A percentile compares a stretch with the other conserved stretches of the same genome.
phyloP scores from a whole-genome alignment of 352 stramenopile genomes.

The Phytophthora meadii region DNA sequence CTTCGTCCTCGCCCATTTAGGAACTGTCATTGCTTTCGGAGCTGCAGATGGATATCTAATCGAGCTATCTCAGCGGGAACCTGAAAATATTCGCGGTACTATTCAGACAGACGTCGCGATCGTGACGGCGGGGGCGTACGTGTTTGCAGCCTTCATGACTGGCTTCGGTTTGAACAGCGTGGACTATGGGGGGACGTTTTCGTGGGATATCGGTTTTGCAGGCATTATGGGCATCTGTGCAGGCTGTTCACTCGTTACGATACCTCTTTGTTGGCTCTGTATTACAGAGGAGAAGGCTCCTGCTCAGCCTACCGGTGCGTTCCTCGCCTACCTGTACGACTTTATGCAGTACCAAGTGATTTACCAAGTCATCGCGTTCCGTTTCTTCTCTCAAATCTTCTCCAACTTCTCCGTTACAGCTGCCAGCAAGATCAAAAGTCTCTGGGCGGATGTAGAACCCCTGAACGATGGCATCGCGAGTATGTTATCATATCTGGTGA shows the following conservation, averaged over 20 bases:
- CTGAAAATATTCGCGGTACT: slow-evolving; percentile 40
- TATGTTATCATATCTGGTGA: slow-evolving; percentile 40
- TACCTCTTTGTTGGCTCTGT: slow-evolving; percentile 49
- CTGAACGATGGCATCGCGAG: slow-evolving; percentile 34
- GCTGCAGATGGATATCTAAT: slow-evolving; percentile 50
- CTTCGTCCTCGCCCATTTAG: slow-evolving; percentile 55
- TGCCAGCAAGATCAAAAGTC: slow-evolving; percentile 36
- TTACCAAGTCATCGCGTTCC: slow-evolving; percentile 44
- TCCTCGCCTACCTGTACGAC: slow-evolving; percentile 42
- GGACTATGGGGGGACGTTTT: slow-evolving; percentile 51
- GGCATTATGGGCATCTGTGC: slow-evolving; percentile 46
- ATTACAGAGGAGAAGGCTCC: slow-evolving; percentile 41
- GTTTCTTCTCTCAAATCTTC: slow-evolving; percentile 46
- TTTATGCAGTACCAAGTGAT: slow-evolving; percentile 50
- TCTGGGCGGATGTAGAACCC: slow-evolving; percentile 36
- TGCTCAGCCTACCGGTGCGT: slow-evolving; percentile 8
- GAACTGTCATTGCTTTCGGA: slow-evolving; percentile 47
- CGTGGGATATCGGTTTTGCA: slow-evolving; percentile 45
- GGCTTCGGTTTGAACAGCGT: slow-evolving; percentile 50
- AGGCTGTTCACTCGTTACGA: slow-evolving; percentile 30
- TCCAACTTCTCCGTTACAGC: slow-evolving; percentile 38
- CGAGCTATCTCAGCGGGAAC: slow-evolving; percentile 57
- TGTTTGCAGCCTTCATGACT: slow-evolving; percentile 49
- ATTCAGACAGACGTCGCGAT: slow-evolving; percentile 48
- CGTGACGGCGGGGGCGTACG: slow-evolving; percentile 18